These are phyloP conservation scores for Neofusicoccum laricinum DNA, from an alignment of 2,329 filamentous ascomycete genomes.

Conservation along the genomic window DNA sequence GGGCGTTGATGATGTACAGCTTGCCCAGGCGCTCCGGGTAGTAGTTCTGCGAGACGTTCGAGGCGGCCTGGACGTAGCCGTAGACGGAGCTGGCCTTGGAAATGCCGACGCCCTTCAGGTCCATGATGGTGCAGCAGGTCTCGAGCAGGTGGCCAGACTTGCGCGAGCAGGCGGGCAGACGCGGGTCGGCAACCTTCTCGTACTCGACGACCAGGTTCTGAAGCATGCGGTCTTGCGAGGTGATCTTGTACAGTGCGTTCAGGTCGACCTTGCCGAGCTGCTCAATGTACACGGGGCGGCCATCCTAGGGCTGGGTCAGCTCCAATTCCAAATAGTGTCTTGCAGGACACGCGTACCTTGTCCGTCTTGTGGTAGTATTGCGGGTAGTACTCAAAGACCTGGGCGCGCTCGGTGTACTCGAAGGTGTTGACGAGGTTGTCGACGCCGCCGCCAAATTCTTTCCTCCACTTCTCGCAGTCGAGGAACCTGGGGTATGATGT, in stretches of 20 bases:
- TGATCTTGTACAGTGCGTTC: constrained; percentile 87
- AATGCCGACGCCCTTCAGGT: constrained; percentile 90
- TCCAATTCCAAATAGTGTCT: neutral
- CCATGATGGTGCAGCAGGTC: constrained; percentile 98
- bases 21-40: constrained; percentile 96
- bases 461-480: constrained; percentile 87
- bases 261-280: constrained; percentile 92
- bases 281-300: constrained; percentile 95
- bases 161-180: constrained; percentile 91
- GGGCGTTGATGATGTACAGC: constrained; percentile 96
- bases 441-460: constrained; percentile 69
- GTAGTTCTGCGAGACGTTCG: constrained; percentile 94
- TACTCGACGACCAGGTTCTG: constrained; percentile 97
- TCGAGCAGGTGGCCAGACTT: constrained; percentile 87
- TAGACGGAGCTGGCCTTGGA: constrained; percentile 80
- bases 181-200: constrained; percentile 90
- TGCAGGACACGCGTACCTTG: constrained; percentile 50
- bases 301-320: constrained; percentile 61
- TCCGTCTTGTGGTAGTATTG: constrained; percentile 99
- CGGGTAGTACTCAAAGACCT: constrained; percentile 88
- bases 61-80: constrained; percentile 80
- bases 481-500: constrained; percentile 66
- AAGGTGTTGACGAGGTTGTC: constrained; percentile 78
- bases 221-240: constrained; percentile 87
- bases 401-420: constrained; percentile 79